A percentile compares a stretch with the other conserved stretches of the same genome.
Conservation (phyloP, 495 filamentous ascomycete species). For the Alectoria sarmentosa region DNA sequence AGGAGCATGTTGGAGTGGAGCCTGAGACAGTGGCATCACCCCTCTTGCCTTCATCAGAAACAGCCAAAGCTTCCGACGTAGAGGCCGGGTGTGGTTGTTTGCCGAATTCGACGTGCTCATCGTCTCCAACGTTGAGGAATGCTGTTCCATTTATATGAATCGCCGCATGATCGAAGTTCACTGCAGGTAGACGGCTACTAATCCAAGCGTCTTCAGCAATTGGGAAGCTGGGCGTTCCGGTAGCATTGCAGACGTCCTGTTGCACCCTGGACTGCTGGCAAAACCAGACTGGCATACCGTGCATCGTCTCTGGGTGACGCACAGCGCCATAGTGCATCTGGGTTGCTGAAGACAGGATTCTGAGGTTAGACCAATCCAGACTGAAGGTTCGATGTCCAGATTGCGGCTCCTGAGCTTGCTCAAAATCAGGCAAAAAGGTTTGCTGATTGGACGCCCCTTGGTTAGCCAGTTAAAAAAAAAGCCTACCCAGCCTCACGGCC, state of each 20-base stretch:
- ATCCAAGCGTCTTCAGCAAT: not conserved
- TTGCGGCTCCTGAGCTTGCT: not conserved
- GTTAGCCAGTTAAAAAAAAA: not conserved
- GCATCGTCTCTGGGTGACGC: not conserved
- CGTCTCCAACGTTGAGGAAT: not conserved
- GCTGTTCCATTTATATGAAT: too few species aligned
- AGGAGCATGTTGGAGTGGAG: not conserved
- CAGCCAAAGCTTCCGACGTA: not conserved
- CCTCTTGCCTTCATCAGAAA: not conserved
- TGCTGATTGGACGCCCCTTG: not conserved
- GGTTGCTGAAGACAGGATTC: not conserved
- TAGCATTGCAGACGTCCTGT: not conserved
- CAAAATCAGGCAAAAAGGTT: not conserved
- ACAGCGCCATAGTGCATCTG: not conserved
- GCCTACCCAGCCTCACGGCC: not conserved
- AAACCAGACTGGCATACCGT: not conserved
- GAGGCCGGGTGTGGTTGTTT: not conserved
- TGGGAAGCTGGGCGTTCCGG: not conserved
- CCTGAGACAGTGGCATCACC: not conserved
- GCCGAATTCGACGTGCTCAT: not conserved
- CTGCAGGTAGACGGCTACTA: not conserved
- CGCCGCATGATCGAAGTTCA: too few species aligned
- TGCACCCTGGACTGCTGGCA: not conserved
- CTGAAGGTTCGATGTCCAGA: not conserved
- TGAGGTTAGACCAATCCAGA: not conserved